Conservation (phyloP, 2,329 filamentous ascomycete genomes). For the Diaporthe vaccinii region DNA sequence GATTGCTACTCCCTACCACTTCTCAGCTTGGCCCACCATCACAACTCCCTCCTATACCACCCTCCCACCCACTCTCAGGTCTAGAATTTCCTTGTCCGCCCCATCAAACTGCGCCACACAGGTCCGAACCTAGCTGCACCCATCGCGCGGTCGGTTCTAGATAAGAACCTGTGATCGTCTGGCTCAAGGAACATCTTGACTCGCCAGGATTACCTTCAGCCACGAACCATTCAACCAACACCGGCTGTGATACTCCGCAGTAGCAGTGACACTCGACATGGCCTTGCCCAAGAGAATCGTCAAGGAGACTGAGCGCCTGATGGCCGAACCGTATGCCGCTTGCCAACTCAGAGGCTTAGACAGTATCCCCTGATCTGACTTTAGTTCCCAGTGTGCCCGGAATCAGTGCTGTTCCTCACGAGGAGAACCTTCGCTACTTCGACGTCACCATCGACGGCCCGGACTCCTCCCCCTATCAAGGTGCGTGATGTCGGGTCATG, state of each 20-base stretch:
- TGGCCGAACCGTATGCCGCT: constrained; percentile 87
- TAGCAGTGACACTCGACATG: constrained; percentile 57
- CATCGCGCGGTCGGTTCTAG: neutral
- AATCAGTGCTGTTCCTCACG: constrained; percentile 94
- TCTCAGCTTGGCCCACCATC: neutral
- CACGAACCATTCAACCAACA: neutral
- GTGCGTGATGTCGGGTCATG: constrained; percentile 60
- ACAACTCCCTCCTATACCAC: neutral
- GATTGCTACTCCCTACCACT: neutral
- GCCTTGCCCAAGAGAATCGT: constrained; percentile 95
- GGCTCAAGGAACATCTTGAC: neutral
- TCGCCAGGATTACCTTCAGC: neutral
- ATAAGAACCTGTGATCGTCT: constrained; percentile 1
- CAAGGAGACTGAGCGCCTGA: constrained; percentile 97
- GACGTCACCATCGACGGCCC: constrained; percentile 97
- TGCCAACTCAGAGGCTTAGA: constrained; percentile 6
- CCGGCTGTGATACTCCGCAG: neutral
- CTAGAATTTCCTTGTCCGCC: neutral
- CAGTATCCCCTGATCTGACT: constrained; percentile 25
- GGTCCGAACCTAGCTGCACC: neutral
- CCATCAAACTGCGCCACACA: constrained; percentile 5
- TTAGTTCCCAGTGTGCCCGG: constrained; percentile 83
- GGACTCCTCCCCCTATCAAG: constrained; percentile 93
- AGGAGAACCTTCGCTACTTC: constrained; percentile 98
- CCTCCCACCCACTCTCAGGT: neutral